Evolutionary conservation across 2,329 filamentous ascomycete species (phyloP), one percentile per base, ranked within the genome.

Genomic region (Dryadomyces quercivorus): DNA sequence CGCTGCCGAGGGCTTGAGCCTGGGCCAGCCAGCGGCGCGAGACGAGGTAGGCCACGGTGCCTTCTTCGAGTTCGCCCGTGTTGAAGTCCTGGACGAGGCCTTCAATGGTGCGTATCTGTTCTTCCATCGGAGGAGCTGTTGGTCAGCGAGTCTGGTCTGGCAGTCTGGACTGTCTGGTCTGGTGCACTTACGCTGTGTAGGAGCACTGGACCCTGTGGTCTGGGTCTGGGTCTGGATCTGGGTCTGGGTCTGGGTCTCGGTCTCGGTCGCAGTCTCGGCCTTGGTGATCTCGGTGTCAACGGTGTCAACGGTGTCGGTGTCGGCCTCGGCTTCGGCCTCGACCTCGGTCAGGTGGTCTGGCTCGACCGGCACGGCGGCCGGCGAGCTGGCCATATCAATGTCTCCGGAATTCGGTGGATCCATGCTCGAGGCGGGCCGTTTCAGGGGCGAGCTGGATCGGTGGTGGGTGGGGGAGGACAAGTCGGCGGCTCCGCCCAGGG

Each of bases 1-100:
- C 75, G 50, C 59, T 59, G 50, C 79, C 80, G 54, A 87, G 75
- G 22, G 85, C 78, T 56, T 85, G 73, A 2, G 93, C 88, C 56
- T 81, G 80, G 55, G 78, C 75, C 38, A 96, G 75, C 93, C 93
- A 97, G 56, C 76, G 75, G 51, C 77, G 79, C 1, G 91, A 94
- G 5, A 97, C 80, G 20, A 95, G 70, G 62, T 84, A 95, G 15
- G 85, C 87, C 54, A 81, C 77, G 56, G 87, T 80, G n/a, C 84
- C 84, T 58, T 91, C 86, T 56, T 80, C 69, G n/a, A 83, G 66
- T 8, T 78, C 75, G 0, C 66, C 65, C 49, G 76, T 73, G n/a
- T 69, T 67, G 50, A 75, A 75, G 12, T 77, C 75, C 58, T 76
- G 70, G 26, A 79, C 67, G 26, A 91, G 69, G 36, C 75, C 75